A percentile compares a stretch with the other conserved stretches of the same genome.
phyloP scores from a whole-genome alignment of 139 green algal species.

The Volvox reticuliferus region DNA sequence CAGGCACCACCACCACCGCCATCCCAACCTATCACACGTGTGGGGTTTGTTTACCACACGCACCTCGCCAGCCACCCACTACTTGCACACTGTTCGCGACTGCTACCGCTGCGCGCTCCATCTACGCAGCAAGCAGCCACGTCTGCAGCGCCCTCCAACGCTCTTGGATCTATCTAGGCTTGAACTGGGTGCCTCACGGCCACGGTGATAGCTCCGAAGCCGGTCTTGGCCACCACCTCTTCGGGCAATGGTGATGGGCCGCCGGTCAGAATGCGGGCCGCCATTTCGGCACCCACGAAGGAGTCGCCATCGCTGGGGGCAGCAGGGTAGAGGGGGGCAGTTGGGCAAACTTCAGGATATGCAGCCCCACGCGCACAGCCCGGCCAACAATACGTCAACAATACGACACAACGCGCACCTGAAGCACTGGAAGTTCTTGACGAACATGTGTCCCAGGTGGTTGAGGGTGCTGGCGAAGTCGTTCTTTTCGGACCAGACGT shows the following conservation, averaged over 20 bases:
- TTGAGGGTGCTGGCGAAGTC: conserved; percentile 75
- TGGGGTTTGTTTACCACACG: too few species aligned
- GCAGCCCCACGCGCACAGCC: background rate
- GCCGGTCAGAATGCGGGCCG: conserved; percentile 58
- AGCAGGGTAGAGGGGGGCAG: background rate
- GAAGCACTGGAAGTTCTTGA: conserved; percentile 54
- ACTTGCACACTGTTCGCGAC: too few species aligned
- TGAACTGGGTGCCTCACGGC: background rate
- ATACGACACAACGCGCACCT: background rate
- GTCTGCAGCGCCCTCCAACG: too few species aligned
- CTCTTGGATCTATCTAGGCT: too few species aligned
- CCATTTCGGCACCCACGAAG: conserved; percentile 67
- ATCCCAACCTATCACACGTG: too few species aligned
- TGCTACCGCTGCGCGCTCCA: too few species aligned
- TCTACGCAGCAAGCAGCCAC: too few species aligned
- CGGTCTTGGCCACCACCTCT: conserved; percentile 2
- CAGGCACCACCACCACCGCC: too few species aligned
- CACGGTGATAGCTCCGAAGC: background rate
- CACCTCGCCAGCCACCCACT: too few species aligned
- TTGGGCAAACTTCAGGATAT: background rate
- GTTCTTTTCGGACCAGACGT: conserved; percentile 73
- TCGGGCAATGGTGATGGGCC: conserved; percentile 46
- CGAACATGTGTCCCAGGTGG: conserved; percentile 76
- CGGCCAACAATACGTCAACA: background rate
- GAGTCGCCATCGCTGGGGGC: conserved; percentile 48